Conservation (phyloP, 768 basidiomycete species). For the Crepidotus variabilis region DNA sequence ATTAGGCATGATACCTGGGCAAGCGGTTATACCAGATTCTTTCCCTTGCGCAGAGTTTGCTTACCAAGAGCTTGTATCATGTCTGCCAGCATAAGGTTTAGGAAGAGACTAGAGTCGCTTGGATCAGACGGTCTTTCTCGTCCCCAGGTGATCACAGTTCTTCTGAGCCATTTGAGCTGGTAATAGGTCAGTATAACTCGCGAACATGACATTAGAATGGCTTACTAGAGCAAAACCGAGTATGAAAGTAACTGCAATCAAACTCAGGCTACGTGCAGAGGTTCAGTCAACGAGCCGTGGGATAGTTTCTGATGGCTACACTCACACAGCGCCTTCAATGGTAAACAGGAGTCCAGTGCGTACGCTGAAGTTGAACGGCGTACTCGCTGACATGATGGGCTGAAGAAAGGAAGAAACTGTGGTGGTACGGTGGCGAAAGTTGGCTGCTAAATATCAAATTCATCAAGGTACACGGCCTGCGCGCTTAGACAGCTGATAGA, state of each 20-base stretch:
- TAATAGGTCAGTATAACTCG: not conserved
- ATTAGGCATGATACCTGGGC: constrained; percentile 34
- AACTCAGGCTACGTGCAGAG: constrained; percentile 12
- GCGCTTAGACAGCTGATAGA: too few species aligned
- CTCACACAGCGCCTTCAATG: constrained; percentile 18
- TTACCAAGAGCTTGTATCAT: constrained; percentile 38
- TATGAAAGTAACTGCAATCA: constrained; percentile 13
- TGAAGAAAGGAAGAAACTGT: not conserved
- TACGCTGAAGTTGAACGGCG: constrained; percentile 7
- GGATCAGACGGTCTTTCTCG: constrained; percentile 18
- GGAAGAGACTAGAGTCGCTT: constrained; percentile 34
- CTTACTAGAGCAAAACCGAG: constrained; percentile 20
- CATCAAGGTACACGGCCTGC: too few species aligned
- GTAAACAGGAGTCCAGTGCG: constrained; percentile 20
- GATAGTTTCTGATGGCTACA: not conserved
- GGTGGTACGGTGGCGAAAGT: not conserved
- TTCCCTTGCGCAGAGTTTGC: not conserved
- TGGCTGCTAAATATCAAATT: too few species aligned
- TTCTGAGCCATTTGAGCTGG: constrained; percentile 15
- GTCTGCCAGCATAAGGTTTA: constrained; percentile 45
- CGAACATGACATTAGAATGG: not conserved
- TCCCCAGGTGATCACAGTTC: constrained; percentile 8
- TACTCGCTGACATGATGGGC: not conserved
- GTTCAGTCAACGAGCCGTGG: not conserved
- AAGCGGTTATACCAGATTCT: not conserved